Evolutionary conservation across 2,329 filamentous ascomycete genomes (phyloP).

Genomic region (Nakataea oryzae): DNA sequence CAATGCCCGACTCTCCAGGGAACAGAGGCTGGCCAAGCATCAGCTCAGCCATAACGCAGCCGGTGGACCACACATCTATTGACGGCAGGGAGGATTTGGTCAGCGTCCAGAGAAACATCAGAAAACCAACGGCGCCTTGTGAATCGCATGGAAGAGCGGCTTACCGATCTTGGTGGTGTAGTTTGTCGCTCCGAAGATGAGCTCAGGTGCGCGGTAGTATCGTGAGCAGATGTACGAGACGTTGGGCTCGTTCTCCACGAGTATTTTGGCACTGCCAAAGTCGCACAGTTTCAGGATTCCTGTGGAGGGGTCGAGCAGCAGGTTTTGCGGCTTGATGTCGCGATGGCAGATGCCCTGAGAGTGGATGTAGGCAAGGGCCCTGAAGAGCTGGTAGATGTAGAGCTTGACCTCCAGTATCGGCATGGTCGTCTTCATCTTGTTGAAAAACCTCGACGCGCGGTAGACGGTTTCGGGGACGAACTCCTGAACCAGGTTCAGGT

Average conservation of each 20-base stretch:
- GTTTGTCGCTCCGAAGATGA: constrained; percentile 98
- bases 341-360: constrained; percentile 98
- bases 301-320: constrained; percentile 81
- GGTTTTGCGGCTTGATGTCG: constrained; percentile 98
- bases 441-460: constrained; percentile 95
- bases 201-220: constrained; percentile 94
- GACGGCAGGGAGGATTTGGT: constrained; percentile 6
- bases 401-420: constrained; percentile 97
- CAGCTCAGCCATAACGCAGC: constrained; percentile 97
- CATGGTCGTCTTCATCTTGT: constrained; percentile 99
- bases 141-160: constrained; percentile 17
- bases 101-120: neutral
- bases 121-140: no score
- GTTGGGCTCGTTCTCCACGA: constrained; percentile 97
- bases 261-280: constrained; percentile 96
- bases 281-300: constrained; percentile 96
- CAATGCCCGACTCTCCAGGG: constrained; percentile 95
- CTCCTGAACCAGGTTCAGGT: constrained; percentile 95
- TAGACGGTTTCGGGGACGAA: constrained; percentile 98
- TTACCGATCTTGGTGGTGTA: constrained; percentile 99
- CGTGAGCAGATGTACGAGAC: constrained; percentile 99
- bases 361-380: constrained; percentile 96
- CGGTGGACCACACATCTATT: constrained; percentile 96
- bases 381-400: constrained; percentile 99
- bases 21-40: constrained; percentile 98